Evolutionary conservation across 108 stramenopile genomes (phyloP), one percentile per base, ranked within the genome.

Genomic region (Epithemia pelagica): DNA sequence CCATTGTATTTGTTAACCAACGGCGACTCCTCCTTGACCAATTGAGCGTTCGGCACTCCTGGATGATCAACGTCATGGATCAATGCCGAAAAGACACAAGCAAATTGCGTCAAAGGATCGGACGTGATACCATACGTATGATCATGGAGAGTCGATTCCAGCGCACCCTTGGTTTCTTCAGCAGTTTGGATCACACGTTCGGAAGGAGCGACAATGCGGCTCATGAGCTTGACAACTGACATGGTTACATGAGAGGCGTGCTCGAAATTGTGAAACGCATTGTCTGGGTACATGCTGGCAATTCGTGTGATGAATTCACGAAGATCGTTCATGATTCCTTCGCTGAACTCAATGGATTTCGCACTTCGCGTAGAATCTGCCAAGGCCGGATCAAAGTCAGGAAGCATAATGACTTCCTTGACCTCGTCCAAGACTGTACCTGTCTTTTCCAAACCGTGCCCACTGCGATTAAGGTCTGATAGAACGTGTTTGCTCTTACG

Each of bases 11-110:
- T 21, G 0, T 54, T 26, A 8, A 70, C 76, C 2, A 81, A 22
- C 21, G 65, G 60, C 30, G 61, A 33, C 18, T 73, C 52, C 32
- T 85, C 80, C 53, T 79, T 78, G 61, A 76, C 69, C 28, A 85
- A 66, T 52, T 71, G 75, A 15, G 71, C 65, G 66, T 85, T 85
- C 18, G 78, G 56, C n/a, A 85, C 70, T 18, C 84, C 84, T 23
- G 66, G 60, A 63, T 85, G 84, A 54, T 85, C 84, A 29, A 79
- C 78, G 69, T 85, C 84, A 61, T 85, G 84, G 27, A 85, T 73
- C 29, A 85, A 67, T n/a, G 84, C 81, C 2, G 81, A 68, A 27
- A 82, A 72, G 1, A 82, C 74, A 32, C 69, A 30, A 18, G 78
- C 80, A 60, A 85, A 79, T 57, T 80, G 84, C 2, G 81, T 79